These are phyloP conservation scores for Gorgonomyces haynaldii DNA, from an alignment of 192 early-diverging fungal genomes.

Conservation along the genomic window DNA sequence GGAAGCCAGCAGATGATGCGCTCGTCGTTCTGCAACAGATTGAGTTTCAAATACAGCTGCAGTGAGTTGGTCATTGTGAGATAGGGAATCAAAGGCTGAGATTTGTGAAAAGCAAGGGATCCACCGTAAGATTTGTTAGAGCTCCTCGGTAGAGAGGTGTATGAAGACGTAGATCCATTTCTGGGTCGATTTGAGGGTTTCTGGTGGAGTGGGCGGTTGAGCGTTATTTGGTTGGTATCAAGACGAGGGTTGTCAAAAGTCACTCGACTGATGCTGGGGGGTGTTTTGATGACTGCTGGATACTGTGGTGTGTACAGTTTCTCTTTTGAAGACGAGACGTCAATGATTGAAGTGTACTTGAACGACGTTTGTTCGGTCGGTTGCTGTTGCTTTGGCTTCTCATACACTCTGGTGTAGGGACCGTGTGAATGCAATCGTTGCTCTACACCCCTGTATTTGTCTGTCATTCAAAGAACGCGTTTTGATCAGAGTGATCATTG, in stretches of 20 bases:
- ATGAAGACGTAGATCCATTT: conserved; percentile 4
- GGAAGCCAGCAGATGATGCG: conserved; percentile 32
- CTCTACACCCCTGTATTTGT: too few relatives aligned
- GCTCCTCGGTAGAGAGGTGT: not conserved
- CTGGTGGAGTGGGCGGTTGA: not conserved
- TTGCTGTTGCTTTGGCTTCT: conserved; percentile 4
- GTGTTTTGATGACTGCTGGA: conserved; percentile 3
- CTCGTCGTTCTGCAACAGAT: conserved; percentile 28
- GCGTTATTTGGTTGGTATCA: not conserved
- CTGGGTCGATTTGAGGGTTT: not conserved
- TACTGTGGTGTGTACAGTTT: not conserved
- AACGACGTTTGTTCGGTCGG: not conserved
- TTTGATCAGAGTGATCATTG: too few relatives aligned
- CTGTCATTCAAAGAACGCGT: too few relatives aligned
- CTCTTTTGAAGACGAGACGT: not conserved
- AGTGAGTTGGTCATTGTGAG: conserved; percentile 31
- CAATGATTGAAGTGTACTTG: conserved; percentile 7
- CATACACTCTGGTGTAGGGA: conserved; percentile 4
- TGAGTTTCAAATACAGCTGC: conserved; percentile 33
- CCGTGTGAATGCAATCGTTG: conserved; percentile 1
- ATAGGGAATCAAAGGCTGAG: conserved; percentile 37
- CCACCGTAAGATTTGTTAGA: too few relatives aligned
- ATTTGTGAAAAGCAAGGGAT: conserved; percentile 5
- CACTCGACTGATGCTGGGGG: not conserved
- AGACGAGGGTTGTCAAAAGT: not conserved